A percentile compares a stretch with the other conserved stretches of the same genome.
These are phyloP conservation scores for Fusarium solani-melongenae DNA, from an alignment of 2,329 filamentous ascomycete genomes.

Conservation along the genomic window DNA sequence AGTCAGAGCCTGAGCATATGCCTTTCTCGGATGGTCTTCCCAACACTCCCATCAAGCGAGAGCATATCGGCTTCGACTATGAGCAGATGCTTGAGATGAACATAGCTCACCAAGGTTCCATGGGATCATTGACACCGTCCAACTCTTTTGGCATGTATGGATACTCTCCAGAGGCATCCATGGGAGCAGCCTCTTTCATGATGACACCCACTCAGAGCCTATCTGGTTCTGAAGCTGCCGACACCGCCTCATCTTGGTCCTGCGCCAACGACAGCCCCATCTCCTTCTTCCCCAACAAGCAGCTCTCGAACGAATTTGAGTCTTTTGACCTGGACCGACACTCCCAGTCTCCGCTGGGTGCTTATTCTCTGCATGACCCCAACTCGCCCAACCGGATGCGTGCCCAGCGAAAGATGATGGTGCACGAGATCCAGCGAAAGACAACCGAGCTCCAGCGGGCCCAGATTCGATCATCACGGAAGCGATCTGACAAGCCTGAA, in stretches of 20 bases:
- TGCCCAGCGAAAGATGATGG: constrained; percentile 53
- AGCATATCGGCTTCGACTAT: constrained; percentile 51
- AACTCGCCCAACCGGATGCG: constrained; percentile 49
- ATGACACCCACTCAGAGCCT: constrained; percentile 55
- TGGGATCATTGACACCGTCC: constrained; percentile 53
- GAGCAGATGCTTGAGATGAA: constrained; percentile 54
- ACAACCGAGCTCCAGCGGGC: constrained; percentile 56
- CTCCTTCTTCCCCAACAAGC: constrained; percentile 52
- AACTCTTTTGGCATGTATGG: constrained; percentile 50
- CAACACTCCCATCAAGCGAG: constrained; percentile 52
- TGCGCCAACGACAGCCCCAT: constrained; percentile 56
- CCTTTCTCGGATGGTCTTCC: constrained; percentile 47
- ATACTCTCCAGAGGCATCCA: constrained; percentile 48
- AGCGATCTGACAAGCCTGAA: constrained; percentile 45
- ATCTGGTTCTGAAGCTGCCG: constrained; percentile 52
- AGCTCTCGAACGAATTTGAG: constrained; percentile 47
- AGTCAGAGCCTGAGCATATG: constrained; percentile 49
- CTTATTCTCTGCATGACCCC: constrained; percentile 47
- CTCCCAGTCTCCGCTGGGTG: constrained; percentile 48
- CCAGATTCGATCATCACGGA: constrained; percentile 50
- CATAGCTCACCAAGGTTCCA: constrained; percentile 47
- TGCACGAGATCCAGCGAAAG: constrained; percentile 57
- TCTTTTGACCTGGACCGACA: constrained; percentile 51
- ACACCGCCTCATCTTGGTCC: constrained; percentile 53
- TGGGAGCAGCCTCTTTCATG: constrained; percentile 50